Percentiles rank a stretch among this genome's conserved stretches.
Conservation (phyloP, 164 flowering plant species). For the Chloranthus sessilifolius region DNA sequence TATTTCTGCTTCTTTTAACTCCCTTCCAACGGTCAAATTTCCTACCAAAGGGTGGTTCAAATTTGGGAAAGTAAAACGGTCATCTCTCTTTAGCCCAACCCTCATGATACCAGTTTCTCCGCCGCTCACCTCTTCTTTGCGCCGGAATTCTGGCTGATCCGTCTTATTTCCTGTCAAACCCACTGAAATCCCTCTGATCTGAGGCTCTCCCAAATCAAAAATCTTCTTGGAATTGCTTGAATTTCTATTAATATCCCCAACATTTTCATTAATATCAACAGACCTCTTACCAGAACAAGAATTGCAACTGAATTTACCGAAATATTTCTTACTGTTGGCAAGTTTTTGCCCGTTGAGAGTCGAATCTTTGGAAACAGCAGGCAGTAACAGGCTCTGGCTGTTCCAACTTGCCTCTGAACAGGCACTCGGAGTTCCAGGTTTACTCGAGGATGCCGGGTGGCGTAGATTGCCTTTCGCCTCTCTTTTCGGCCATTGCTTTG, state of each 20-base stretch:
- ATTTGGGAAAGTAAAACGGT: slow-evolving; percentile 20
- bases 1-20: slow-evolving; percentile 17
- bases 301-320: slow-evolving; percentile 41
- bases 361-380: slow-evolving; percentile 15
- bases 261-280: slow-evolving; percentile 21
- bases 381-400: slow-evolving; percentile 59
- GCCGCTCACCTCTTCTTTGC: slow-evolving; percentile 10
- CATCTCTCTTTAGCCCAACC: slow-evolving; percentile 17
- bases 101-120: not conserved
- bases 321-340: slow-evolving; percentile 22
- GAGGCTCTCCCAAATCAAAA: slow-evolving; percentile 8
- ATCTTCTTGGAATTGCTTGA: too few relatives aligned
- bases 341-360: slow-evolving; percentile 7
- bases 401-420: slow-evolving; percentile 69
- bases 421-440: slow-evolving; percentile 38
- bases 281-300: slow-evolving; percentile 55
- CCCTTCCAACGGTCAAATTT: slow-evolving; percentile 10
- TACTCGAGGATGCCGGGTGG: too few relatives aligned
- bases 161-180: slow-evolving; percentile 9
- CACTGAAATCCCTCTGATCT: slow-evolving; percentile 9
- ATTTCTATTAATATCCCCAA: too few relatives aligned
- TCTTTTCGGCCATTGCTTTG: slow-evolving; percentile 12
- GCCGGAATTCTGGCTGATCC: slow-evolving; percentile 9
- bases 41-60: slow-evolving; percentile 13
- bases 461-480: too few relatives aligned